phyloP scores from a whole-genome alignment of 345 rosid genomes.

The Eucalyptus caleyi region DNA sequence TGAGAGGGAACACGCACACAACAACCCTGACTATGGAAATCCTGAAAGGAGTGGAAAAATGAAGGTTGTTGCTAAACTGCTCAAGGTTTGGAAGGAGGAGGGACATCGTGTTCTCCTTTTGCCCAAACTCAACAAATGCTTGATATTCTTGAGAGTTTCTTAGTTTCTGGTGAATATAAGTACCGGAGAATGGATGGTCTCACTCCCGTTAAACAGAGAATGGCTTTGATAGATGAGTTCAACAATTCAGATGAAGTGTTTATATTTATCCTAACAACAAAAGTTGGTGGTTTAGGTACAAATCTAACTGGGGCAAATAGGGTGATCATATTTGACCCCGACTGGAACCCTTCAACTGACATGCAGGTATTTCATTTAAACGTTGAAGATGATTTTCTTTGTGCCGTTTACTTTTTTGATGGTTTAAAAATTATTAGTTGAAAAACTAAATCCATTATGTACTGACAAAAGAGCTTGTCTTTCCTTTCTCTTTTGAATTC shows the following conservation, averaged over 20 bases:
- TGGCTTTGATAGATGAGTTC: constrained; percentile 95
- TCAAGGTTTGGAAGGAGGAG: constrained; percentile 82
- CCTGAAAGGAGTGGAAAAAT: constrained; percentile 90
- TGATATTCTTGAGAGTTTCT: constrained; percentile 81
- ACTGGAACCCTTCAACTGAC: constrained; percentile 98
- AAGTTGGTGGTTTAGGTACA: constrained; percentile 97
- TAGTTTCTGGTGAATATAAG: constrained; percentile 46
- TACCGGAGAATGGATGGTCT: constrained; percentile 96
- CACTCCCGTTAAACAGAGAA: constrained; percentile 84
- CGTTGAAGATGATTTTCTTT: background rate
- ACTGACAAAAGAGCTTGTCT: background rate
- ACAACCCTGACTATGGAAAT: constrained; percentile 85
- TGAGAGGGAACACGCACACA: constrained; percentile 76
- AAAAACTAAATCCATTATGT: background rate
- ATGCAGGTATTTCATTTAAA: constrained; percentile 52
- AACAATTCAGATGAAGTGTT: constrained; percentile 65
- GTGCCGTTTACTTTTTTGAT: background rate
- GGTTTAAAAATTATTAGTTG: background rate
- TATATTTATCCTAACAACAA: constrained; percentile 79
- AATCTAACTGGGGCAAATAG: constrained; percentile 90
- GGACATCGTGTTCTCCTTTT: constrained; percentile 89
- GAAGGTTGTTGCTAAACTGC: constrained; percentile 80
- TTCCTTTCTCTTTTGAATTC: background rate
- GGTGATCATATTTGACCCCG: constrained; percentile 97
- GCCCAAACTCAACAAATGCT: constrained; percentile 97